Evolutionary conservation across 495 filamentous ascomycete genomes (phyloP), one percentile per base, ranked within the genome.

Genomic region (Talaromyces liani): DNA sequence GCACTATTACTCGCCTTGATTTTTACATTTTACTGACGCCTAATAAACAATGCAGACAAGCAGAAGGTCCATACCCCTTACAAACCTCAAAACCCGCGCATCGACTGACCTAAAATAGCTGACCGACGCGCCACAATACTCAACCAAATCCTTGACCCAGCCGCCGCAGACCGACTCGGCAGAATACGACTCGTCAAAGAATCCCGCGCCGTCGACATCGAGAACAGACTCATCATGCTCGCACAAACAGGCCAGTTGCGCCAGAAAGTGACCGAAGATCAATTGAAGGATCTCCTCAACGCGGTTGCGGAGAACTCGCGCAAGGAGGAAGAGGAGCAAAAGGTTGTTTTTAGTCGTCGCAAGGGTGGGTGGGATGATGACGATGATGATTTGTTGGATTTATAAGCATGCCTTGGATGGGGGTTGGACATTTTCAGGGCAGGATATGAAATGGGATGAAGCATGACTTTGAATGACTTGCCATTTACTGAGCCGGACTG

Each of bases 121-220:
- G 78, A 82, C 53, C 74, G 71, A 29, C 90, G 93, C 63, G 77
- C 87, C 71, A 80, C 87, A 31, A 89, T 96, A 67, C 85, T 98
- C 60, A 83, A 81, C 67, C 94, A 98, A 71, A 96, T 98, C 82
- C 91, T 98, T 61, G 85, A 90, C 64, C 93, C 95, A 70, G 92
- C 91, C 70, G 95, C 94, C 22, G 89, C 91, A 60, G 94, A 98
- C 77, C 89, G 94, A 16, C 82, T 98, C 9, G 91, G 91, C 55
- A 90, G 95, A 64, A 98, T 98, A 76, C 90, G 93, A 14, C 86
- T 98, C 62, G 94, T 98, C 63, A 98, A 97, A 75, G 93, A 92
- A 72, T 87, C 87, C 61, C 91, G 95, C 68, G 94, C 94, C 36
- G 81, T 81, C 53, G 92, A 97, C 69, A 84, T 98, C 62, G 94